Evolutionary conservation across 139 green algal genomes (phyloP).

Genomic region (Coelastrella sp.): DNA sequence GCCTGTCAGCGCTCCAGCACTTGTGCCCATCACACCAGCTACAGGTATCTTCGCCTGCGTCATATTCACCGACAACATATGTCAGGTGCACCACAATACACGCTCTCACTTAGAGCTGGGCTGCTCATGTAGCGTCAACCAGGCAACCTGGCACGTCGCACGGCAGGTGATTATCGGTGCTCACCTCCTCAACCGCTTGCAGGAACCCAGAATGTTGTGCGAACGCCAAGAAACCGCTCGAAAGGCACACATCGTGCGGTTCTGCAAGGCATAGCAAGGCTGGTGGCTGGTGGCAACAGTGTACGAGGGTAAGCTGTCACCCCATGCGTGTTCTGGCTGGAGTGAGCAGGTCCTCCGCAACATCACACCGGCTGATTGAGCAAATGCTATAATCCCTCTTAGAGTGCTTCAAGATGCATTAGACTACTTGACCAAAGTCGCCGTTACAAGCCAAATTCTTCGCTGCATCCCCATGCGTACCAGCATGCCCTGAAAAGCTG

Average conservation of each 20-base stretch:
- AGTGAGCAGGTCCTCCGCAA: too few species aligned
- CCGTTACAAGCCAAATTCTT: not conserved
- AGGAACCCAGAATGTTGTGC: constrained; percentile 86
- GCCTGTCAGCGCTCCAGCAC: constrained; percentile 81
- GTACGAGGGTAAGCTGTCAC: too few species aligned
- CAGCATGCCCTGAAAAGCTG: too few species aligned
- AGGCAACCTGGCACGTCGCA: not conserved
- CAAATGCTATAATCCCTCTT: not conserved
- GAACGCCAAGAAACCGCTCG: constrained; percentile 90
- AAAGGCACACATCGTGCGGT: constrained; percentile 82
- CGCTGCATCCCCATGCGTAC: not conserved
- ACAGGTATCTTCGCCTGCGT: constrained; percentile 72
- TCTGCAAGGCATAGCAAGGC: too few species aligned
- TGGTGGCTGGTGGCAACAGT: too few species aligned
- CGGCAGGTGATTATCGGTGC: not conserved
- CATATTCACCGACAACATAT: too few species aligned
- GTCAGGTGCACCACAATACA: too few species aligned
- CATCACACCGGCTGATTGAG: too few species aligned
- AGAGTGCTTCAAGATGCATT: too few species aligned
- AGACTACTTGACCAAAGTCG: too few species aligned
- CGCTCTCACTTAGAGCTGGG: too few species aligned
- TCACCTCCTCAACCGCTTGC: constrained; percentile 81
- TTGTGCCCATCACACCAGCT: constrained; percentile 86
- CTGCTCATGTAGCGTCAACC: not conserved
- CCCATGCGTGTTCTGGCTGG: too few species aligned